Evolutionary conservation across 345 rosid genomes (phyloP).

Genomic region (Microcos paniculata): DNA sequence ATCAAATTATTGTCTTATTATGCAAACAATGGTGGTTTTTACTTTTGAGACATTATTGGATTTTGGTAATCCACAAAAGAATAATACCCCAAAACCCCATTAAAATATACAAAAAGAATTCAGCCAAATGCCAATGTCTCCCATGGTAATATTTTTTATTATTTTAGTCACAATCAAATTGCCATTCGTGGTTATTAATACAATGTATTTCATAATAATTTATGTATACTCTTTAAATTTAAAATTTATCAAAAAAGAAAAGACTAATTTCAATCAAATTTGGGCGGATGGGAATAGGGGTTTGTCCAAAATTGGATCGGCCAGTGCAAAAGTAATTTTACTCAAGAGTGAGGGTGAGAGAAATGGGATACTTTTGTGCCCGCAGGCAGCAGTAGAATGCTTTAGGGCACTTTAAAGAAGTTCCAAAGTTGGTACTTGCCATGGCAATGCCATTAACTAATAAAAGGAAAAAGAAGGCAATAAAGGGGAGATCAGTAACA

Average conservation of each 20-base stretch:
- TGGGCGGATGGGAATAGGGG: too few species aligned
- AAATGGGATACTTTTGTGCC: not conserved
- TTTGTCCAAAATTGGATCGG: not conserved
- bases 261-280: too few species aligned
- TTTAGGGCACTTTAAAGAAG: not conserved
- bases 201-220: too few species aligned
- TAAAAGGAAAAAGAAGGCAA: not conserved
- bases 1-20: conserved; percentile 5
- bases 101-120: not conserved
- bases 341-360: not conserved
- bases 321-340: conserved; percentile 2
- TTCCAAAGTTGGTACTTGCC: not conserved
- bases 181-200: too few species aligned
- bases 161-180: too few species aligned
- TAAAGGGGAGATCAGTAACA: not conserved
- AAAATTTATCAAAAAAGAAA: too few species aligned
- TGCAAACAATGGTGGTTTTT: not conserved
- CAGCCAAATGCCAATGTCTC: not conserved
- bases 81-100: not conserved
- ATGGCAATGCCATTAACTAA: not conserved
- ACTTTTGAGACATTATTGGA: not conserved
- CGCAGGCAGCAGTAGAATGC: not conserved
- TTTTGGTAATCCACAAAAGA: not conserved
- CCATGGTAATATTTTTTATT: too few species aligned
- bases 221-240: too few species aligned